phyloP scores from a whole-genome alignment of 768 basidiomycete genomes.

The Tricholoma matsutake region DNA sequence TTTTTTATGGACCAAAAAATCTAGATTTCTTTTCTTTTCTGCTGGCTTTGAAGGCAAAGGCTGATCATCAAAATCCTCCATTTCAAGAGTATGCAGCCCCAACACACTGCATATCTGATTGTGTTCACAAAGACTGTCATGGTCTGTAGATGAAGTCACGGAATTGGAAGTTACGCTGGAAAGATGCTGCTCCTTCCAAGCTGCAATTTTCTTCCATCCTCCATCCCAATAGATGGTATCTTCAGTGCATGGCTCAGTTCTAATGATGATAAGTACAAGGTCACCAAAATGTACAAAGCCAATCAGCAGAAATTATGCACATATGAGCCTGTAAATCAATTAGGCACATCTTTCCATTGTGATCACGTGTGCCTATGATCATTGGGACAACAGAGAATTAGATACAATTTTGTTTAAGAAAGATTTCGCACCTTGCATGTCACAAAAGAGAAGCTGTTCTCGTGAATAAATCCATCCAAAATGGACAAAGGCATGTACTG shows the following conservation, averaged over 20 bases:
- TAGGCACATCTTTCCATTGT: neutral
- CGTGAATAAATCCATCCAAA: neutral
- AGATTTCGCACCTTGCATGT: neutral
- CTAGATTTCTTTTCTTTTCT: neutral
- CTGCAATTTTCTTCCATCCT: neutral
- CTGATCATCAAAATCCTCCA: neutral
- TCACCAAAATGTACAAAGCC: neutral
- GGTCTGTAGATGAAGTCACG: neutral
- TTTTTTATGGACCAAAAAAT: neutral
- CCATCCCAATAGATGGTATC: neutral
- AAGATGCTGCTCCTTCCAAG: neutral
- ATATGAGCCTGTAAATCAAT: neutral
- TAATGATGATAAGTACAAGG: neutral
- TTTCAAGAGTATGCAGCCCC: neutral
- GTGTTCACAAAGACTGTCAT: neutral
- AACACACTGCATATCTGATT: neutral
- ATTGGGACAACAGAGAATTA: neutral
- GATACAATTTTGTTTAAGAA: neutral
- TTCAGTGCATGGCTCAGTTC: neutral
- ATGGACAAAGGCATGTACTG: neutral
- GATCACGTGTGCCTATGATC: neutral
- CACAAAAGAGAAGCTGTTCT: neutral
- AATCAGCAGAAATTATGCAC: neutral
- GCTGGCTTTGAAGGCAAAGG: neutral
- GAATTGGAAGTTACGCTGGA: neutral